Evolutionary conservation across 2,329 filamentous ascomycete species (phyloP).

Genomic region (Pseudocercospora fijiensis): DNA sequence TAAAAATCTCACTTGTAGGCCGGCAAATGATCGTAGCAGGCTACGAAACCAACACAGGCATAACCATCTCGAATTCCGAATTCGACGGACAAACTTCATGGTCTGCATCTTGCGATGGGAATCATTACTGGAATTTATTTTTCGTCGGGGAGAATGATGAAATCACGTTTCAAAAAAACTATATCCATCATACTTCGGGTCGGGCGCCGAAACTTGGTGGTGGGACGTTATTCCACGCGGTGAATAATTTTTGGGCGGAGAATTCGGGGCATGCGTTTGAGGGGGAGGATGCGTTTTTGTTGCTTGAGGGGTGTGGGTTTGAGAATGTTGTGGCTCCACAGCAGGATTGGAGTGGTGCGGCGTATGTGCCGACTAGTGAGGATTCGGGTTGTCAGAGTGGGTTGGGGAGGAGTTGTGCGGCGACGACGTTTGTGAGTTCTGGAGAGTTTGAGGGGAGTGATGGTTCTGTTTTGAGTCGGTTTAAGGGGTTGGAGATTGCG

Average conservation of each 20-base stretch:
- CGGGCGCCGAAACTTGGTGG: slow-evolving; percentile 57
- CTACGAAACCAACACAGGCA: slow-evolving; percentile 52
- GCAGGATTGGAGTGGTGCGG: slow-evolving; percentile 11
- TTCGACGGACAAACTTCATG: slow-evolving; percentile 57
- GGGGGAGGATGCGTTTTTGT: slow-evolving; percentile 22
- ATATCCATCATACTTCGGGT: slow-evolving; percentile 59
- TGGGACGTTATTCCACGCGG: slow-evolving; percentile 59
- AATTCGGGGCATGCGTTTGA: slow-evolving; percentile 56
- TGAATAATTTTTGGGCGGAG: slow-evolving; percentile 63
- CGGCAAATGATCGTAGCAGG: slow-evolving; percentile 63
- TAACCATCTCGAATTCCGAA: slow-evolving; percentile 61
- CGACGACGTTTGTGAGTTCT: slow-evolving; percentile 16
- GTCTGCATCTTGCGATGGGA: slow-evolving; percentile 59
- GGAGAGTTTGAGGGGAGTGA: slow-evolving; percentile 16
- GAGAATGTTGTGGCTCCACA: slow-evolving; percentile 17
- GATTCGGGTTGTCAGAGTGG: slow-evolving; percentile 12
- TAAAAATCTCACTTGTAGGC: slow-evolving; percentile 52
- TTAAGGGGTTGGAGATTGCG: slow-evolving; percentile 20
- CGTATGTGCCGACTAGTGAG: slow-evolving; percentile 18
- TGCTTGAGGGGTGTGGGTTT: slow-evolving; percentile 30
- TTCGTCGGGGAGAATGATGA: slow-evolving; percentile 57
- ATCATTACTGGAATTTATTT: slow-evolving; percentile 43
- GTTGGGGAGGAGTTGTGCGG: slow-evolving; percentile 18
- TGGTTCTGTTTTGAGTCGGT: slow-evolving; percentile 16
- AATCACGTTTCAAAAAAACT: slow-evolving; percentile 61